Base-by-base conservation (phyloP, 129 eudicot species). In the Artemisia tridentata region DNA sequence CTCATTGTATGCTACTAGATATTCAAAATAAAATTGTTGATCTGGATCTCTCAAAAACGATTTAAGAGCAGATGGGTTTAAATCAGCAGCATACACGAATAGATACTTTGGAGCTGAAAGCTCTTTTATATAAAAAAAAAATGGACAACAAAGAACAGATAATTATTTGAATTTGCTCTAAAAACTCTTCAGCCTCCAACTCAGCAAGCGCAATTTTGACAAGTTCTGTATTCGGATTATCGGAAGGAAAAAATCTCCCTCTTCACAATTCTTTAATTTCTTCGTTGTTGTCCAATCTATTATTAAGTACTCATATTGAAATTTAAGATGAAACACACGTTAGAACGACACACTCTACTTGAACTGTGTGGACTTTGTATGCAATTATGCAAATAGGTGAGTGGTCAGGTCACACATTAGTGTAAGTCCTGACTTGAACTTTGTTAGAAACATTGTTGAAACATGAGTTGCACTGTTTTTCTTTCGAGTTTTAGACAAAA, bases 181-280 rank as follows among this genome's bases (percentile, higher is more conserved):
- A 66, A 76, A 80, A 47, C 85, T 84, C 15, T 68, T 93, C 62
- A 74, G 74, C 53, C 49, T 65, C 21, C 83, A 86, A 80, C 62
- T 93, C 53, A 69, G 79, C 75, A 90, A 85, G 73, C 55, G 54
- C 65, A 81, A 86, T 58, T 90, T 93, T 46, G 80, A 79, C 71
- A 84, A 82, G 75, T 73, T 67, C 23, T 85, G 91, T 78, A 52
- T 82, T 27, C 86, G 68, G 1, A 84, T 88, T 12, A 83, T 93
- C 5, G 99, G 99, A 68, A 71, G 91, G 73, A 93, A 93, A n/a
- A 71, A 89, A 90, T 67, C 52, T 84, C n/a, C 51, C 75, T 66
- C 91, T 87, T 60, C 97, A 93, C 67, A 93, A 93, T 64, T 82
- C 66, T 19, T 87, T 93, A 19, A 80, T 93, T 57, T 73, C 52